Evolutionary conservation across 192 early-diverging fungal species (phyloP).

Genomic region (Haplosporangium gracile): DNA sequence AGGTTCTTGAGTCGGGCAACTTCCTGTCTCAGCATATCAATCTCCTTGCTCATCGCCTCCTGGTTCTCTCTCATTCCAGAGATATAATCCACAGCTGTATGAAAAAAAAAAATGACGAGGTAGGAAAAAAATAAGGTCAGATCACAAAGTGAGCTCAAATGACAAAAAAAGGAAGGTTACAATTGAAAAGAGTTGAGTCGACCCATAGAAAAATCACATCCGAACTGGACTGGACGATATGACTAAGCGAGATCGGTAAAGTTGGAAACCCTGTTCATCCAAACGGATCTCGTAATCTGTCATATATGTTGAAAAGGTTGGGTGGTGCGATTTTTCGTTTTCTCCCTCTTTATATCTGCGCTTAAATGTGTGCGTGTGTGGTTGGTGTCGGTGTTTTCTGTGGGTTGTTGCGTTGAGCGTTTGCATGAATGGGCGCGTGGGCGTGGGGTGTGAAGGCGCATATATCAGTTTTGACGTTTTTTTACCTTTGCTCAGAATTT

Average conservation of each 20-base stretch:
- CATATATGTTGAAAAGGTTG: background rate
- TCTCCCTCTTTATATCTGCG: background rate
- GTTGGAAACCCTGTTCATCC: background rate
- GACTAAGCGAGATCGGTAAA: background rate
- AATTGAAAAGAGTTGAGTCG: background rate
- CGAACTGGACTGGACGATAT: background rate
- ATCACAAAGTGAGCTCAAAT: background rate
- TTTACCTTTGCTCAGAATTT: constrained; percentile 89
- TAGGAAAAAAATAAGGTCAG: constrained; percentile 7
- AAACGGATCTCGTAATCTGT: background rate
- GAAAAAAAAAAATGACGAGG: background rate
- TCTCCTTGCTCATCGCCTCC: constrained; percentile 65
- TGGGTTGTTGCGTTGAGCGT: background rate
- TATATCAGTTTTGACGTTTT: background rate
- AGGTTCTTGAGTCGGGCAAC: constrained; percentile 55
- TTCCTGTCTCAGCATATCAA: constrained; percentile 63
- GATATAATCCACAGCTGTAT: constrained; percentile 70
- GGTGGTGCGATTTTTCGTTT: background rate
- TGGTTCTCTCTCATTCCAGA: constrained; percentile 63
- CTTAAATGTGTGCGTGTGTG: no score
- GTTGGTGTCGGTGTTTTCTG: no score
- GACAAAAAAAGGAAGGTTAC: background rate
- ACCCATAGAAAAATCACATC: constrained; percentile 15
- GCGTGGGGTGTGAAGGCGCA: background rate
- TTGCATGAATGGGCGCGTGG: background rate